Conservation (phyloP, 2,329 filamentous ascomycete genomes). For the Exophiala xenobiotica region DNA sequence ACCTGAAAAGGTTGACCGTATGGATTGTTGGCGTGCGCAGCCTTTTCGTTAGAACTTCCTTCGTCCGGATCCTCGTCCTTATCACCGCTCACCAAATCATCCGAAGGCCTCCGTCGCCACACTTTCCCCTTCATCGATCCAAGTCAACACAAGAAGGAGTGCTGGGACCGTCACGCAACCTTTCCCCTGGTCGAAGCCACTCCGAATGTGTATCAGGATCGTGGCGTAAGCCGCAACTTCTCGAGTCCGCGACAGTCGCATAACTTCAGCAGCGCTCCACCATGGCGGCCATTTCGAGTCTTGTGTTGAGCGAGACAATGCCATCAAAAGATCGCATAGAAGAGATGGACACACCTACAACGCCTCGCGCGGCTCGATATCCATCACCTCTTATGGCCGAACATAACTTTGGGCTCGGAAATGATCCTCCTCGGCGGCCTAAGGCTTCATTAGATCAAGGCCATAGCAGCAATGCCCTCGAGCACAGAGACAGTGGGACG, state of each 20-base stretch:
- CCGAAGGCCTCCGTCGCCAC: constrained; percentile 21
- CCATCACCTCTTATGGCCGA: constrained; percentile 7
- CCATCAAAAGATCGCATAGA: constrained; percentile 19
- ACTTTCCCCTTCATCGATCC: constrained; percentile 1
- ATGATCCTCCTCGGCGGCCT: constrained; percentile 1
- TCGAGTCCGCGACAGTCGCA: constrained; percentile 12
- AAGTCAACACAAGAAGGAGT: neutral
- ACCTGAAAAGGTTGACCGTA: constrained; percentile 10
- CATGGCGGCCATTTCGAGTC: constrained; percentile 28
- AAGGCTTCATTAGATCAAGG: constrained; percentile 7
- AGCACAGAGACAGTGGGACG: neutral
- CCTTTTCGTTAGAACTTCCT: constrained; percentile 17
- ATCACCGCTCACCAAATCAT: constrained; percentile 20
- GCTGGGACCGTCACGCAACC: constrained; percentile 5
- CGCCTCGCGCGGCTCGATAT: constrained; percentile 22
- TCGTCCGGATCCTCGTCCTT: constrained; percentile 19
- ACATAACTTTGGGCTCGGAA: neutral
- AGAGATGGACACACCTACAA: constrained; percentile 28
- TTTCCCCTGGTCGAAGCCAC: constrained; percentile 3
- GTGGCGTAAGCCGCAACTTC: constrained; percentile 23
- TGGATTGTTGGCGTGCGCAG: constrained; percentile 17
- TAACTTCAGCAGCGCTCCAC: constrained; percentile 8
- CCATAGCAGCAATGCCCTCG: neutral
- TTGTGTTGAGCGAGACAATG: constrained; percentile 24
- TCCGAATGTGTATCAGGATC: constrained; percentile 20